These are phyloP conservation scores for Nitzschia sp. DNA, from an alignment of 108 stramenopile species.

Conservation along the genomic window DNA sequence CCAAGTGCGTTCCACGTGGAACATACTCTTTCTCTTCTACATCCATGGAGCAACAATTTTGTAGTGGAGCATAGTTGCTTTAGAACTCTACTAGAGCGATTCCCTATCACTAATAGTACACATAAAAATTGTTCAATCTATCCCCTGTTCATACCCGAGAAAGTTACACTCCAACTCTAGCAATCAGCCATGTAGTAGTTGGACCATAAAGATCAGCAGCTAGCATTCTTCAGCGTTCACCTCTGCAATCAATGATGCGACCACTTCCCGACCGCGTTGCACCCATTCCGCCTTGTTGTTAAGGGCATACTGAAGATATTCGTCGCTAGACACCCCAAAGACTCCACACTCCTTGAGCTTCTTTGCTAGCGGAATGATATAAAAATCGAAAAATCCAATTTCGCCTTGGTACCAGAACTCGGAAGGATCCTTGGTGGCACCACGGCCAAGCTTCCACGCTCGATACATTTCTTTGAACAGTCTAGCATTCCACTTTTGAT, in stretches of 20 bases:
- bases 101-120: no score
- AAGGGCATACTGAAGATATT: conserved; percentile 13
- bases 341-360: conserved; percentile 16
- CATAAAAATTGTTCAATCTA: no score
- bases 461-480: conserved; percentile 25
- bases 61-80: no score
- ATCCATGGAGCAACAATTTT: no score
- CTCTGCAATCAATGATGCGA: not conserved
- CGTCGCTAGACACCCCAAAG: conserved; percentile 12
- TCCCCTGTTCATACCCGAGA: no score
- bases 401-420: conserved; percentile 10
- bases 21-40: no score
- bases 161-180: no score
- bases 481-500: conserved; percentile 21
- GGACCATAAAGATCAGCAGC: no score
- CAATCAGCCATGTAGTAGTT: no score
- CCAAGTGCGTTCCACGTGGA: no score
- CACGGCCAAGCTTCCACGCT: conserved; percentile 4
- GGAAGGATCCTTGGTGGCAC: not conserved
- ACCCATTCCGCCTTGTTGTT: conserved; percentile 1
- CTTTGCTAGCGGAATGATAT: conserved; percentile 8
- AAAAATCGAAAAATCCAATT: conserved; percentile 7
- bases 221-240: no score
- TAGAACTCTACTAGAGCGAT: no score
- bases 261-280: not conserved